Conservation (phyloP, 768 basidiomycete genomes). For the Serendipita sp. region DNA sequence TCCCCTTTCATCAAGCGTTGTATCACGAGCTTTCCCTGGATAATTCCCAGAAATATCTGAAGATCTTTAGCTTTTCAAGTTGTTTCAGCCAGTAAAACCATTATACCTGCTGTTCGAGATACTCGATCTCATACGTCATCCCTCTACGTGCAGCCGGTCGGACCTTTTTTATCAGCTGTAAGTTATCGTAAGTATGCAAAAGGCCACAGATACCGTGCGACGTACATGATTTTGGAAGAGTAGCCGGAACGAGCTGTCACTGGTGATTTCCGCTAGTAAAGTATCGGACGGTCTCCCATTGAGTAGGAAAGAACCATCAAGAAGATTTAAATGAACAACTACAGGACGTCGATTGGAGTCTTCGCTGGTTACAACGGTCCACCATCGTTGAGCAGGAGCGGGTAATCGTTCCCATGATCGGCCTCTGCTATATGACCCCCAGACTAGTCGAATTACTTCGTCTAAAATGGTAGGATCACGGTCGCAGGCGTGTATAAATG, state of each 20-base stretch:
- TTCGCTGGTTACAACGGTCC: conserved; percentile 9
- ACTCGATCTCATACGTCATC: conserved; percentile 20
- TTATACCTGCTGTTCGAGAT: conserved; percentile 13
- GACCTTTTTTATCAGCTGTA: neutral
- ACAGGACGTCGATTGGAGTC: conserved; percentile 13
- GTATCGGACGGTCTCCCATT: conserved; percentile 25
- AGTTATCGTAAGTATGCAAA: conserved; percentile 15
- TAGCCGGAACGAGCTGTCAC: conserved; percentile 20
- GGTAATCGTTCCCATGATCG: conserved; percentile 12
- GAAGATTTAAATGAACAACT: conserved; percentile 26
- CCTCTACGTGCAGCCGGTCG: conserved; percentile 13
- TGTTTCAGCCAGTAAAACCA: conserved; percentile 19
- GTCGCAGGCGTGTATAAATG: neutral
- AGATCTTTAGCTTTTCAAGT: too few species aligned
- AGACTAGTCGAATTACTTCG: conserved; percentile 17
- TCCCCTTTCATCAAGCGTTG: conserved; percentile 9
- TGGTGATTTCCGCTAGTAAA: conserved; percentile 21
- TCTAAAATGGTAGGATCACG: conserved; percentile 13
- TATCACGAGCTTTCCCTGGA: conserved; percentile 17
- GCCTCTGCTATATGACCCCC: conserved; percentile 16
- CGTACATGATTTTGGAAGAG: conserved; percentile 23
- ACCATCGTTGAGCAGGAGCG: conserved; percentile 14
- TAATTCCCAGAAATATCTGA: conserved; percentile 21
- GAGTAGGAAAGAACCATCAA: conserved; percentile 27
- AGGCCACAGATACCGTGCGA: neutral